Evolutionary conservation across 305 asterid species (phyloP).

Genomic region (Fraxinus latifolia): DNA sequence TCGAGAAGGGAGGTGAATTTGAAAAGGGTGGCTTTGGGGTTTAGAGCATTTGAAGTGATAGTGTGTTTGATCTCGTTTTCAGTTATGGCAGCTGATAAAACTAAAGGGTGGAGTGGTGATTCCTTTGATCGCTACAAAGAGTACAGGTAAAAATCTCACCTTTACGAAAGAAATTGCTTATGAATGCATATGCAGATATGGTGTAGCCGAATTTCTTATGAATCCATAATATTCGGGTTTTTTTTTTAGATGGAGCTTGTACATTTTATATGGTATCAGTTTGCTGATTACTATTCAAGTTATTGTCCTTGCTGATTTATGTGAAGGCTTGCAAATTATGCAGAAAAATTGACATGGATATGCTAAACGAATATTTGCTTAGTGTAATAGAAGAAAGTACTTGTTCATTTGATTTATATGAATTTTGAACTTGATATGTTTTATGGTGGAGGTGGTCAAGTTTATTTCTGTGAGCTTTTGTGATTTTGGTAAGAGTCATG

Average conservation of each 20-base stretch:
- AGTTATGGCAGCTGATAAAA: conserved; percentile 76
- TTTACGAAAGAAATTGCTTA: neutral
- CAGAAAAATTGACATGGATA: neutral
- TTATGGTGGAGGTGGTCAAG: neutral
- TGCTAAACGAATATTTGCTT: neutral
- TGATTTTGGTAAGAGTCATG: too few relatives aligned
- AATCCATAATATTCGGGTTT: neutral
- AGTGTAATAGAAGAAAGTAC: neutral
- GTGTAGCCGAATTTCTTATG: neutral
- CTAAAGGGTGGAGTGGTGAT: conserved; percentile 93
- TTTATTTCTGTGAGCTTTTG: neutral
- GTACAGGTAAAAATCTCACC: conserved; percentile 48
- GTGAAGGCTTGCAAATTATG: neutral
- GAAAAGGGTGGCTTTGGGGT: conserved; percentile 47
- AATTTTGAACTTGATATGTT: neutral
- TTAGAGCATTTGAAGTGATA: conserved; percentile 61
- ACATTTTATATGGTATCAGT: neutral
- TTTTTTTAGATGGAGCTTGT: neutral
- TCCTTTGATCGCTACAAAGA: conserved; percentile 85
- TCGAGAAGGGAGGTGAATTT: conserved; percentile 36
- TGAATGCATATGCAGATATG: neutral
- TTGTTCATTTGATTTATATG: neutral
- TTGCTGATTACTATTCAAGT: neutral
- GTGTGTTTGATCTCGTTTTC: conserved; percentile 64
- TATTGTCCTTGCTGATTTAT: neutral